Percentiles rank a stretch among this genome's conserved stretches.
These are phyloP conservation scores for Yueomyces sp. DNA, from an alignment of 805 yeast species.

Conservation along the genomic window DNA sequence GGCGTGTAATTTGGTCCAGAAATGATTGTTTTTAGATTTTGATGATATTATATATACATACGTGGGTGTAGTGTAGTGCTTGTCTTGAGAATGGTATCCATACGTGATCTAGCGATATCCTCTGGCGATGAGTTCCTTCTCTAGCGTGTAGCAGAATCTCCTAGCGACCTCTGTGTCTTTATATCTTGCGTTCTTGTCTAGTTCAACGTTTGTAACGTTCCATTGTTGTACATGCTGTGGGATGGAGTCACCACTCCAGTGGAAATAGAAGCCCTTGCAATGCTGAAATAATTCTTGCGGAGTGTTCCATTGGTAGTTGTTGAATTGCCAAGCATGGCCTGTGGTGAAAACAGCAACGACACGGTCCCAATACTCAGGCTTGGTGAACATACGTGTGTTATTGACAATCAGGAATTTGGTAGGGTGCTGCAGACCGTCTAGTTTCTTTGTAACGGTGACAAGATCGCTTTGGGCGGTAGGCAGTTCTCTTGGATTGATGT, in stretches of 20 bases:
- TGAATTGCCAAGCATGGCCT: slow-evolving; percentile 96
- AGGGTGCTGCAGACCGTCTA: slow-evolving; percentile 20
- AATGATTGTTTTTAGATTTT: too few species aligned
- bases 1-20: too few species aligned
- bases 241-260: slow-evolving; percentile 64
- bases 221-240: slow-evolving; percentile 70
- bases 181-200: slow-evolving; percentile 76
- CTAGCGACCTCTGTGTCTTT: slow-evolving; percentile 80
- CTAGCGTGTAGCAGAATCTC: slow-evolving; percentile 74
- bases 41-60: too few species aligned
- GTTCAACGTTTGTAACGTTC: slow-evolving; percentile 70
- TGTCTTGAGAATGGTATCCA: too few species aligned
- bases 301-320: slow-evolving; percentile 67
- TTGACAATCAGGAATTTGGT: slow-evolving; percentile 54
- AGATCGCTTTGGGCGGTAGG: slow-evolving; percentile 22
- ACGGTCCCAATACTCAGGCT: slow-evolving; percentile 96
- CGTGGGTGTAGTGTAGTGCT: too few species aligned
- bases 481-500: slow-evolving; percentile 36
- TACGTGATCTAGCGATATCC: slow-evolving; percentile 35
- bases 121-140: slow-evolving; percentile 51
- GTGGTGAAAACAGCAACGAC: slow-evolving; percentile 93
- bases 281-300: slow-evolving; percentile 74
- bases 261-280: slow-evolving; percentile 69
- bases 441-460: slow-evolving; percentile 20
- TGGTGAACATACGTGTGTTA: slow-evolving; percentile 72